A percentile compares a stretch with the other conserved stretches of the same genome.
phyloP scores from a whole-genome alignment of 179 eudicot genomes.

The Silene noctiflora region DNA sequence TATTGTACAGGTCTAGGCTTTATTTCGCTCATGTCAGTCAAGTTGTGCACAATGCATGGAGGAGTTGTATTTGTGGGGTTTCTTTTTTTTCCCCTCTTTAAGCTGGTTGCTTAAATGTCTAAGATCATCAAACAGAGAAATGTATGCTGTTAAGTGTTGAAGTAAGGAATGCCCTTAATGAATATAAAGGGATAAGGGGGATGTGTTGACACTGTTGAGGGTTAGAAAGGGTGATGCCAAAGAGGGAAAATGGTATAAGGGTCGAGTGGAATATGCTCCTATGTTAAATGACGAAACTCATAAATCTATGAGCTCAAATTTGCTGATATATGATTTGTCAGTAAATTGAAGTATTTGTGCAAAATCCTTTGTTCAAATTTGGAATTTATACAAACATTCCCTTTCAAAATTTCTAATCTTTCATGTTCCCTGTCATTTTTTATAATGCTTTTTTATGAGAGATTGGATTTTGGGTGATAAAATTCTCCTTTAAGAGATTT shows the following conservation, averaged over 20 bases:
- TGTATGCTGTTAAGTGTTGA: background rate
- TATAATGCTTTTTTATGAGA: background rate
- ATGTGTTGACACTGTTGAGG: background rate
- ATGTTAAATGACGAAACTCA: background rate
- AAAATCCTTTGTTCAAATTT: background rate
- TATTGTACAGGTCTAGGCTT: constrained; percentile 75
- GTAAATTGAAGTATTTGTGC: background rate
- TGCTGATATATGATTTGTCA: background rate
- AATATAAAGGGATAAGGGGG: background rate
- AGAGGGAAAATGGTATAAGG: background rate
- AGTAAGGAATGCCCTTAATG: background rate
- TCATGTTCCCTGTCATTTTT: background rate
- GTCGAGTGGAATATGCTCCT: background rate
- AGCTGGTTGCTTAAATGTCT: background rate
- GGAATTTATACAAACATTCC: background rate
- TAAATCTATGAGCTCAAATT: background rate
- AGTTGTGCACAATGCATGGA: background rate
- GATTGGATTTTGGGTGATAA: background rate
- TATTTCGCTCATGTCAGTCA: constrained; percentile 5
- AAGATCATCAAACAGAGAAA: background rate
- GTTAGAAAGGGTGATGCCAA: background rate
- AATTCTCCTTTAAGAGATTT: background rate
- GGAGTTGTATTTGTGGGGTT: constrained; percentile 1
- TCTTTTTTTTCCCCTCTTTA: background rate
- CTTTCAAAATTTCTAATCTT: background rate